Evolutionary conservation across 768 basidiomycete genomes (phyloP).

Genomic region (Clitopilus hobsonii): DNA sequence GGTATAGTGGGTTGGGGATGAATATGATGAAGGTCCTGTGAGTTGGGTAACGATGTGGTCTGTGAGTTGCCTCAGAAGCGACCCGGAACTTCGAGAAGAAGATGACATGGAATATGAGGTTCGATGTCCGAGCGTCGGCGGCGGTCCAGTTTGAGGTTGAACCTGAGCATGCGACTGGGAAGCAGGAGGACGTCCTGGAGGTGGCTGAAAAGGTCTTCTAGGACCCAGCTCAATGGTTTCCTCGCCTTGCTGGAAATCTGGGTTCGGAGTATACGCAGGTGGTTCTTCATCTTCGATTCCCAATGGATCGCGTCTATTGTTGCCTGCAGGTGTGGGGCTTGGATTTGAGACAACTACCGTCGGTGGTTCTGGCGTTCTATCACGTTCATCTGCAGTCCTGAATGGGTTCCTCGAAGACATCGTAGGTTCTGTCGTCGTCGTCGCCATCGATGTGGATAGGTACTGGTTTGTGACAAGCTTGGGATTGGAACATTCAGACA

Average conservation of each 20-base stretch:
- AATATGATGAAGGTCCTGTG: not conserved
- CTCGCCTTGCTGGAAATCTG: slow-evolving; percentile 54
- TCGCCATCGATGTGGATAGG: not conserved
- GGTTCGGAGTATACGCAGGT: slow-evolving; percentile 63
- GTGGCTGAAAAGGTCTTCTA: slow-evolving; percentile 51
- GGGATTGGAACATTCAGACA: not conserved
- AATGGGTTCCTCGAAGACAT: slow-evolving; percentile 1
- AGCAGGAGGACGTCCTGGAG: slow-evolving; percentile 16
- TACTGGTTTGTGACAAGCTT: not conserved
- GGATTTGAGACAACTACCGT: not conserved
- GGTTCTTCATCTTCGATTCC: slow-evolving; percentile 44
- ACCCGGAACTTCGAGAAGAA: slow-evolving; percentile 9
- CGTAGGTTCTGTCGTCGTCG: not conserved
- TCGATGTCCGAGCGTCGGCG: not conserved
- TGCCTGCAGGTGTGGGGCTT: not conserved
- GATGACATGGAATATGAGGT: slow-evolving; percentile 1
- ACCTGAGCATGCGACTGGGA: slow-evolving; percentile 10
- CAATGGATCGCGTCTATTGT: slow-evolving; percentile 1
- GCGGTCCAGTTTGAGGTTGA: no score
- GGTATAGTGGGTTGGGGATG: slow-evolving; percentile 7
- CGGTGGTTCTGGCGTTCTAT: not conserved
- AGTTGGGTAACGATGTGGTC: slow-evolving; percentile 6
- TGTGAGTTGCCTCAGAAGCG: slow-evolving; percentile 5
- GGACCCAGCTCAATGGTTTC: slow-evolving; percentile 61
- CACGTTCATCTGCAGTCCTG: not conserved